Evolutionary conservation across 495 filamentous ascomycete genomes (phyloP).

Genomic region (Pseudomonodictys pantanalensis): DNA sequence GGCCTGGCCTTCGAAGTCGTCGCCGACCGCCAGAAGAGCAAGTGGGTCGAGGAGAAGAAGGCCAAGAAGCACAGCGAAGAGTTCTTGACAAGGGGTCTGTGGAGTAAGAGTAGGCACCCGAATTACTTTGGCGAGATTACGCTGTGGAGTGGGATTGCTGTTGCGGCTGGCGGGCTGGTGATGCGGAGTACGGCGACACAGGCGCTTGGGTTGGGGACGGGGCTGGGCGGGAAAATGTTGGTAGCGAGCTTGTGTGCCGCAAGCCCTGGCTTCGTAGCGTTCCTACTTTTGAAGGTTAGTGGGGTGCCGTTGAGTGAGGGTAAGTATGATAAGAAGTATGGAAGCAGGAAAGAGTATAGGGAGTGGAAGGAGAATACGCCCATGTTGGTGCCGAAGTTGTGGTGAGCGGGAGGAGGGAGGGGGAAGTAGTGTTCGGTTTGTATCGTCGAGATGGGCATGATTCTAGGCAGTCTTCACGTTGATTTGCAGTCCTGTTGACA

Average conservation of each 20-base stretch:
- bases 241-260: slow-evolving; percentile 50
- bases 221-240: slow-evolving; percentile 40
- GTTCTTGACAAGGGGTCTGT: slow-evolving; percentile 59
- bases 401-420: background rate
- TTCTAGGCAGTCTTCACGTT: too few relatives aligned
- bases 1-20: slow-evolving; percentile 58
- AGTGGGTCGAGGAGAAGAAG: slow-evolving; percentile 55
- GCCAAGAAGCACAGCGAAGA: slow-evolving; percentile 60
- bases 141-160: slow-evolving; percentile 62
- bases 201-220: slow-evolving; percentile 51
- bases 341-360: slow-evolving; percentile 62
- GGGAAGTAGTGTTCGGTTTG: too few relatives aligned
- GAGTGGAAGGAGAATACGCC: slow-evolving; percentile 66
- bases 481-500: too few relatives aligned
- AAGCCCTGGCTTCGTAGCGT: slow-evolving; percentile 61
- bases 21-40: slow-evolving; percentile 59
- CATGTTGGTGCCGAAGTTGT: slow-evolving; percentile 62
- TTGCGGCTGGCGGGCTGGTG: slow-evolving; percentile 51
- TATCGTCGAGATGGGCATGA: too few relatives aligned
- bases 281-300: slow-evolving; percentile 58
- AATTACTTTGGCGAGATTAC: slow-evolving; percentile 68
- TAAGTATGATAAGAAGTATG: slow-evolving; percentile 63
- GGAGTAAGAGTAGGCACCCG: slow-evolving; percentile 59
- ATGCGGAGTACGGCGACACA: slow-evolving; percentile 43
- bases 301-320: slow-evolving; percentile 61